Evolutionary conservation across 164 flowering plant species (phyloP).

Genomic region (Berberis thunbergii): DNA sequence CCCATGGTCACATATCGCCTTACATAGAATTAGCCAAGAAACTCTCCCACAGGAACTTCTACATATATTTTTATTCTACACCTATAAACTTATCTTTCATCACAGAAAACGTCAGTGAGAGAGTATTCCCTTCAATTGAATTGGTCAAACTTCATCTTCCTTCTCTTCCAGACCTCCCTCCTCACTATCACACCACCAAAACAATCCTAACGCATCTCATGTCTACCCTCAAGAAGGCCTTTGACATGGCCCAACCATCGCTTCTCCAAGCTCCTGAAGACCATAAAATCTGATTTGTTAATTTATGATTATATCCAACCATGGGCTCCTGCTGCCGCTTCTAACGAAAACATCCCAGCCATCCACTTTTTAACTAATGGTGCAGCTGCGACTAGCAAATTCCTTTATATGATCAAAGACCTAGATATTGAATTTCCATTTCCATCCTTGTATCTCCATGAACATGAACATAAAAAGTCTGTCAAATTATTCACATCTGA

Average conservation of each 20-base stretch:
- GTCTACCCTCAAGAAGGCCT: constrained; percentile 26
- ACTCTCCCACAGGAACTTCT: constrained; percentile 17
- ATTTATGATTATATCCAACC: constrained; percentile 25
- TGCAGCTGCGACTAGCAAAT: constrained; percentile 9
- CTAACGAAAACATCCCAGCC: constrained; percentile 12
- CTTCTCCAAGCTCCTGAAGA: constrained; percentile 17
- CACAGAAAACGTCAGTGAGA: constrained; percentile 4
- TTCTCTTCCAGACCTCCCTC: constrained; percentile 23
- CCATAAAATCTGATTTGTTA: constrained; percentile 17
- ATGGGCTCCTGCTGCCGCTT: constrained; percentile 23
- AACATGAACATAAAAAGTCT: neutral
- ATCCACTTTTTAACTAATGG: constrained; percentile 11
- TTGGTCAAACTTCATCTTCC: constrained; percentile 17
- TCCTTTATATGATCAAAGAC: neutral
- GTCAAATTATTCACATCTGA: neutral
- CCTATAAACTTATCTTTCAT: constrained; percentile 28
- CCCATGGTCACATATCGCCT: constrained; percentile 37
- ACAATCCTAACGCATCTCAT: constrained; percentile 30
- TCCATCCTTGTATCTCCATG: neutral
- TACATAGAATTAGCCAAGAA: constrained; percentile 33
- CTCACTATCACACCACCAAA: constrained; percentile 20
- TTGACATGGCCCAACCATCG: constrained; percentile 19
- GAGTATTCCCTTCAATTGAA: constrained; percentile 1
- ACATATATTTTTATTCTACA: constrained; percentile 35
- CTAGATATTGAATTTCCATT: constrained; percentile 11